Conservation (phyloP, 352 stramenopile genomes). For the Globisporangium carolinianum region DNA sequence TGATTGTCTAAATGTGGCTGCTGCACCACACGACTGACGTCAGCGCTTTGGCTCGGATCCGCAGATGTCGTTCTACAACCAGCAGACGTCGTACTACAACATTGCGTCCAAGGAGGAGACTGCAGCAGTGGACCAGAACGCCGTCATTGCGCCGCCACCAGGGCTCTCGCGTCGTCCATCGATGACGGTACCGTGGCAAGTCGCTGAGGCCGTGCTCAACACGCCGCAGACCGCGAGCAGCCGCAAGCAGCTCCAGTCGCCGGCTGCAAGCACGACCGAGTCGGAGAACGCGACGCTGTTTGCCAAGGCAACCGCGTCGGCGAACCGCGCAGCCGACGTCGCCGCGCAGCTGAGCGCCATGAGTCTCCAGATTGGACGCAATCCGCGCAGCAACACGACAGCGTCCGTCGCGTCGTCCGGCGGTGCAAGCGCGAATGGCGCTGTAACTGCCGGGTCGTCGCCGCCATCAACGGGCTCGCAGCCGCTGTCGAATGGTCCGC, state of each 20-base stretch:
- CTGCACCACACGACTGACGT: no score
- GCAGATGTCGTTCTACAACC: conserved; percentile 58
- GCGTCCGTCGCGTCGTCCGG: neutral
- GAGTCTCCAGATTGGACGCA: conserved; percentile 27
- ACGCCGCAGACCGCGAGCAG: conserved; percentile 64
- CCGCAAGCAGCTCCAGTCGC: conserved; percentile 54
- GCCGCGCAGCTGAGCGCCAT: conserved; percentile 59
- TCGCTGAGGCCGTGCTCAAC: conserved; percentile 75
- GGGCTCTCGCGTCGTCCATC: conserved; percentile 68
- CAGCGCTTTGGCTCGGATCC: neutral
- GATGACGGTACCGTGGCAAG: conserved; percentile 84
- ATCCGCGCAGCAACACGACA: conserved; percentile 30
- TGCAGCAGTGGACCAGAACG: conserved; percentile 48
- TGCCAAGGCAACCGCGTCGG: conserved; percentile 7
- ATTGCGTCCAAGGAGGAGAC: conserved; percentile 61
- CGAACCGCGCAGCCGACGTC: conserved; percentile 42
- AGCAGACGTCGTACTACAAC: conserved; percentile 66
- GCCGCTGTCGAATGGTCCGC: conserved; percentile 27
- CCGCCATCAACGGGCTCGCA: conserved; percentile 18
- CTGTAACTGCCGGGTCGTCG: no score
- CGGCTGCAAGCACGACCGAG: conserved; percentile 23
- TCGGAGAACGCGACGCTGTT: conserved; percentile 34
- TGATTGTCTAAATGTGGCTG: no score
- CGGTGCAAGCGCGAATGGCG: neutral
- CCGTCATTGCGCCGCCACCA: conserved; percentile 55